Conservation (phyloP, 352 stramenopile species). For the Phytophthora gonapodyides region DNA sequence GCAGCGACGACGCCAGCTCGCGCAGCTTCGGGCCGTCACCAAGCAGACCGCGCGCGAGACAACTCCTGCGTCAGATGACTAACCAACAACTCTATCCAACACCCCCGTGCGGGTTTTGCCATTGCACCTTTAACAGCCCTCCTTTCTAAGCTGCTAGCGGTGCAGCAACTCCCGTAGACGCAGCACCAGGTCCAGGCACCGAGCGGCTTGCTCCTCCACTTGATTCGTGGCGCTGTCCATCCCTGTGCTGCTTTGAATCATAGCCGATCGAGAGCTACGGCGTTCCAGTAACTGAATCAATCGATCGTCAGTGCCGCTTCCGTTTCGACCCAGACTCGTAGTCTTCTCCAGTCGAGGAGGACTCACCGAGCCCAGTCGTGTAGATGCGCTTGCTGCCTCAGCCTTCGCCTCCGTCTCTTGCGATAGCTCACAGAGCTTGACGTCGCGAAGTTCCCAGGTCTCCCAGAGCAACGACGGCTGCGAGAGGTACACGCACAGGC, state of each 20-base stretch:
- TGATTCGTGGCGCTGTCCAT: constrained; percentile 5
- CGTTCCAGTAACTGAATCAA: constrained; percentile 23
- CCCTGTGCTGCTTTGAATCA: constrained; percentile 1
- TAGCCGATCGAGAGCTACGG: constrained; percentile 12
- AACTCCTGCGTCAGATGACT: constrained; percentile 5
- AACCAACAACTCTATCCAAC: neutral
- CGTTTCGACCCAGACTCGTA: constrained; percentile 3
- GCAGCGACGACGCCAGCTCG: constrained; percentile 50
- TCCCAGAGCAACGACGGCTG: constrained; percentile 67
- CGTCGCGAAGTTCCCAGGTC: constrained; percentile 55
- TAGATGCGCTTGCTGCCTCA: neutral
- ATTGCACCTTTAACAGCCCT: no score
- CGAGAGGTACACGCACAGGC: constrained; percentile 56
- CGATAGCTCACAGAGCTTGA: constrained; percentile 46
- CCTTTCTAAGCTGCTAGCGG: neutral
- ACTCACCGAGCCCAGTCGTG: neutral
- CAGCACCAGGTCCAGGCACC: constrained; percentile 33
- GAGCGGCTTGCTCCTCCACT: constrained; percentile 24
- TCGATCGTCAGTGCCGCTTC: constrained; percentile 11
- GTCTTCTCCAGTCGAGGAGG: constrained; percentile 11
- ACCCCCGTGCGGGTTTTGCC: no score
- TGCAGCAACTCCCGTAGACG: constrained; percentile 28
- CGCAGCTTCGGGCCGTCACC: constrained; percentile 44
- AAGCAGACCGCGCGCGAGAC: constrained; percentile 29
- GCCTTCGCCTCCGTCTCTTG: constrained; percentile 2